Conservation (phyloP, 768 basidiomycete species). For the Sarcomyxa edulis region DNA sequence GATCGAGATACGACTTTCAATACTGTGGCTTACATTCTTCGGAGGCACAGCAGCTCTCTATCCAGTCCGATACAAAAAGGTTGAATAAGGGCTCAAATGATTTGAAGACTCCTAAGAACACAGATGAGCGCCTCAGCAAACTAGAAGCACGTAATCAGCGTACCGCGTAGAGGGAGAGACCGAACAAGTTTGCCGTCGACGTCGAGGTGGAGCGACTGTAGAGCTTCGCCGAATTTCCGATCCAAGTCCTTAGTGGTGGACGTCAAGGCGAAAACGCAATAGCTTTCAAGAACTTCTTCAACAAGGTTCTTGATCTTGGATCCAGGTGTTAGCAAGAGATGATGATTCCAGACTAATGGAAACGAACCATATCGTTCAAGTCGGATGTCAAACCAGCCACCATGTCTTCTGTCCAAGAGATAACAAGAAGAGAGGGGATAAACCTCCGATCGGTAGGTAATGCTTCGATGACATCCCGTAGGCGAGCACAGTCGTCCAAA, state of each 20-base stretch:
- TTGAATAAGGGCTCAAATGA: constrained; percentile 32
- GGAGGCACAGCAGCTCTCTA: constrained; percentile 32
- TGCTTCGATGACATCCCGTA: constrained; percentile 56
- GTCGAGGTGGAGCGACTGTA: constrained; percentile 45
- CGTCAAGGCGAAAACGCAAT: constrained; percentile 44
- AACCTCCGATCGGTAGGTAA: constrained; percentile 55
- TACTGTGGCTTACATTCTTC: constrained; percentile 40
- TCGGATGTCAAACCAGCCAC: constrained; percentile 36
- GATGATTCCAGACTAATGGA: not conserved
- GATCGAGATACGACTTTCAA: not conserved
- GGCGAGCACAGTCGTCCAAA: constrained; percentile 66
- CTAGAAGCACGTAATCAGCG: not conserved
- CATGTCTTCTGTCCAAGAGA: constrained; percentile 53
- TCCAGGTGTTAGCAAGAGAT: constrained; percentile 2
- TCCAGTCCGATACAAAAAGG: constrained; percentile 40
- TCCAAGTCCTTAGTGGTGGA: constrained; percentile 54
- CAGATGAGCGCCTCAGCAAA: constrained; percentile 4
- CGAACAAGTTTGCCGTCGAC: constrained; percentile 51
- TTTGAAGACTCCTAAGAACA: constrained; percentile 31
- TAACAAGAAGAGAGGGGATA: constrained; percentile 52
- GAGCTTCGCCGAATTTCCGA: constrained; percentile 38
- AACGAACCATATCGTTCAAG: constrained; percentile 55
- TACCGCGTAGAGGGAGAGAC: constrained; percentile 42
- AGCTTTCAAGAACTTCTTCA: constrained; percentile 32
- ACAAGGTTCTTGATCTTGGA: constrained; percentile 46